Percentiles rank a stretch among this genome's conserved stretches.
Evolutionary conservation across 2,329 filamentous ascomycete species (phyloP).

Genomic region (Cytospora mali): DNA sequence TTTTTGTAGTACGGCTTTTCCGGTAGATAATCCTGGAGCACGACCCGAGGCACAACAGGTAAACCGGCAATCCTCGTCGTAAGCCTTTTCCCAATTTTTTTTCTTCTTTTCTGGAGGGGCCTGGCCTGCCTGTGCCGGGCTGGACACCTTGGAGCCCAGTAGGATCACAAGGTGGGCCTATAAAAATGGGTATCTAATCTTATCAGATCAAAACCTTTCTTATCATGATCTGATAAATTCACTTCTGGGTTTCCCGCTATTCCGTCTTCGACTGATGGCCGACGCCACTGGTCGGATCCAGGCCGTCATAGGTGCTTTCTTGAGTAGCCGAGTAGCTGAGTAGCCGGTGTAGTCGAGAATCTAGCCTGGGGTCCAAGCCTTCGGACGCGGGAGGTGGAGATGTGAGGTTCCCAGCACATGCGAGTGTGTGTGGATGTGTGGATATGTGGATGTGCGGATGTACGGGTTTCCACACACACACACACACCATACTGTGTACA

Average conservation of each 20-base stretch:
- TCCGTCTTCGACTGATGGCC: neutral
- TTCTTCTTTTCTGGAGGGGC: neutral
- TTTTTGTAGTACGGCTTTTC: neutral
- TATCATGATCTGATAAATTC: slow-evolving; percentile 14
- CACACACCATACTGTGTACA: too few species aligned
- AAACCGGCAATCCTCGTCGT: too few species aligned
- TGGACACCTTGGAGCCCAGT: neutral
- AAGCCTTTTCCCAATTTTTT: too few species aligned
- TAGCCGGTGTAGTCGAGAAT: neutral
- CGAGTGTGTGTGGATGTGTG: too few species aligned
- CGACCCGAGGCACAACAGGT: neutral
- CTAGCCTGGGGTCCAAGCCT: neutral
- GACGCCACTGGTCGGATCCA: neutral
- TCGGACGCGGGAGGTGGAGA: neutral
- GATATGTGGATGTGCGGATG: too few species aligned
- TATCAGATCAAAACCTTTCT: slow-evolving; percentile 15
- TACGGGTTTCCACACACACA: too few species aligned
- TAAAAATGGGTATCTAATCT: slow-evolving; percentile 18
- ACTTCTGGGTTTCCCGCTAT: neutral
- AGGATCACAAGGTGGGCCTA: neutral
- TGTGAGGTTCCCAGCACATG: neutral
- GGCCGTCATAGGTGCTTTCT: neutral
- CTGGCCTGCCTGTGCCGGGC: neutral
- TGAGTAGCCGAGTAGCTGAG: too few species aligned
- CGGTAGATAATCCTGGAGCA: neutral